Percentiles rank a stretch among this genome's conserved stretches.
These are phyloP conservation scores for Collybia nuda DNA, from an alignment of 768 basidiomycete species.

Conservation along the genomic window DNA sequence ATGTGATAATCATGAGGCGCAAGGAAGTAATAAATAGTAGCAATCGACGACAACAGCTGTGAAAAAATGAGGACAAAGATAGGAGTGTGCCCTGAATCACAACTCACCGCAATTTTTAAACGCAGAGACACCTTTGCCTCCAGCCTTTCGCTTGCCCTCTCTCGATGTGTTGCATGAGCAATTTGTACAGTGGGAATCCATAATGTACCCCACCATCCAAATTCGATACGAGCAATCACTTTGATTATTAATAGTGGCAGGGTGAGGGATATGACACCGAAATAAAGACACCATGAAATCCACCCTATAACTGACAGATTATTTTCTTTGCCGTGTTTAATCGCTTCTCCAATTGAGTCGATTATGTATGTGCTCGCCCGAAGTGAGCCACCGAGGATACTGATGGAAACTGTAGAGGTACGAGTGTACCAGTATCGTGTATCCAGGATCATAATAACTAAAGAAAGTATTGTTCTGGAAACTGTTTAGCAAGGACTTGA, in stretches of 20 bases:
- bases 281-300: background rate
- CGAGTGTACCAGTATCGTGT: constrained; percentile 31
- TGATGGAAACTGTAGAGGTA: constrained; percentile 28
- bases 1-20: constrained; percentile 1
- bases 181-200: constrained; percentile 17
- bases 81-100: no score
- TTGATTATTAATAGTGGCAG: constrained; percentile 22
- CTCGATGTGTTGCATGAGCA: constrained; percentile 23
- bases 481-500: no score
- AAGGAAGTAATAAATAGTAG: background rate
- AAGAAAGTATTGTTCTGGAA: constrained; percentile 11
- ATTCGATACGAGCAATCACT: constrained; percentile 20
- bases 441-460: constrained; percentile 11
- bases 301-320: background rate
- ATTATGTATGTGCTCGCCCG: constrained; percentile 9
- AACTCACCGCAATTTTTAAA: constrained; percentile 5
- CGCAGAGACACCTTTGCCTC: constrained; percentile 7
- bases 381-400: constrained; percentile 18
- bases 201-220: constrained; percentile 10
- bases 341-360: background rate
- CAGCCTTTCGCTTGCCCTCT: constrained; percentile 23
- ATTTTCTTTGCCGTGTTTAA: background rate
- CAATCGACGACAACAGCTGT: constrained; percentile 9
- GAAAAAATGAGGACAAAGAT: background rate
- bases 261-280: background rate